Percentiles rank a stretch among this genome's conserved stretches.
Evolutionary conservation across 495 filamentous ascomycete species (phyloP).

Genomic region (Hypomontagnella monticulosa): DNA sequence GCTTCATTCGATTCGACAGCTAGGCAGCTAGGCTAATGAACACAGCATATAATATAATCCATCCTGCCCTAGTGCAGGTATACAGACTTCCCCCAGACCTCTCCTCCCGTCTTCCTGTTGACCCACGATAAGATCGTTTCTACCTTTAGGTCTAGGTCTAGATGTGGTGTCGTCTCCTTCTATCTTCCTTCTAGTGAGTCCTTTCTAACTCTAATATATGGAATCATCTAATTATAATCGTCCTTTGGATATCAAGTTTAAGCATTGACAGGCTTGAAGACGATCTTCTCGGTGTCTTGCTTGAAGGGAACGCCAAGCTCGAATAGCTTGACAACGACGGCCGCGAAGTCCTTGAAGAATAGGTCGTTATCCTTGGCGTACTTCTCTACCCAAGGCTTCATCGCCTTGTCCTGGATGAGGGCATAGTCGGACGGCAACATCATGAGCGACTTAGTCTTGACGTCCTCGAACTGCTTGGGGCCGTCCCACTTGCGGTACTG

Average conservation of each 20-base stretch:
- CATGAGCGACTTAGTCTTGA: constrained; percentile 86
- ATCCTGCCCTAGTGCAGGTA: constrained; percentile 10
- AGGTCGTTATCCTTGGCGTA: constrained; percentile 91
- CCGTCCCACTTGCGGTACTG: constrained; percentile 92
- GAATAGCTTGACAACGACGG: constrained; percentile 81
- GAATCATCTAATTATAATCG: constrained; percentile 32
- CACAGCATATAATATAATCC: constrained; percentile 19
- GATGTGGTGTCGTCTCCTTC: constrained; percentile 29
- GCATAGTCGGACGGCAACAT: constrained; percentile 96
- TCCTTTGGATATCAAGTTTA: constrained; percentile 16
- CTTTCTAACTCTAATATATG: constrained; percentile 31
- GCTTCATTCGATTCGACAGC: neutral
- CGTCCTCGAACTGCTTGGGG: constrained; percentile 83
- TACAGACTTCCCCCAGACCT: constrained; percentile 1
- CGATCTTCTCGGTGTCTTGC: constrained; percentile 69
- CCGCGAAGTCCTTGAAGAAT: constrained; percentile 94
- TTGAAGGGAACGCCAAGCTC: constrained; percentile 95
- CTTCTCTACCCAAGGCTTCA: constrained; percentile 83
- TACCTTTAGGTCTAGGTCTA: constrained; percentile 34
- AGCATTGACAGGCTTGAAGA: constrained; percentile 74
- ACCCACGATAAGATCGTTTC: constrained; percentile 17
- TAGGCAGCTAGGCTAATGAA: constrained; percentile 30
- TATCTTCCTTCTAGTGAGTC: constrained; percentile 12
- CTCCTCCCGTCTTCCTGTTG: constrained; percentile 3
- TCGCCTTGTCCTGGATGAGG: constrained; percentile 86